These are phyloP conservation scores for Saccharomycopsis sp. DNA, from an alignment of 805 yeast genomes.

Conservation along the genomic window DNA sequence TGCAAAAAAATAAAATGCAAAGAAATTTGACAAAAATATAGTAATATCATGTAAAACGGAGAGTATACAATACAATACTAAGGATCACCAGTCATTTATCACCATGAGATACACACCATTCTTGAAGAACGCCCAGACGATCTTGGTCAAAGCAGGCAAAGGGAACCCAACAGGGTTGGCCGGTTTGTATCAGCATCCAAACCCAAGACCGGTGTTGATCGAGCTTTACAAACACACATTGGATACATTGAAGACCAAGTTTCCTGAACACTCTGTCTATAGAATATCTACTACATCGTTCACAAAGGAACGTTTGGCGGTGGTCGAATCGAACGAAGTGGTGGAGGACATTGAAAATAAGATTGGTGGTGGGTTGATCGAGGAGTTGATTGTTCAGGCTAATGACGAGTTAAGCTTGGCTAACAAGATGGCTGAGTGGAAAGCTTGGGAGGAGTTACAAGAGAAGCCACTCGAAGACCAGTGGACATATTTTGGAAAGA, in stretches of 20 bases:
- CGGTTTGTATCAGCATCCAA: slow-evolving; percentile 70
- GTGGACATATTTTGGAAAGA: slow-evolving; percentile 75
- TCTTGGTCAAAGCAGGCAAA: slow-evolving; percentile 23
- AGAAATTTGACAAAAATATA: too few species aligned
- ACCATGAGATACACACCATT: slow-evolving; percentile 17
- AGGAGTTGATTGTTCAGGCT: slow-evolving; percentile 76
- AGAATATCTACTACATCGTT: slow-evolving; percentile 64
- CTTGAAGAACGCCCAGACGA: slow-evolving; percentile 18
- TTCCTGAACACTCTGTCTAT: slow-evolving; percentile 68
- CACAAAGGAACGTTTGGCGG: slow-evolving; percentile 57
- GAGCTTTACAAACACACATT: slow-evolving; percentile 66
- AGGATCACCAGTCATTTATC: too few species aligned
- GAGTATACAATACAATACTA: too few species aligned
- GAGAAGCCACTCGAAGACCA: slow-evolving; percentile 75
- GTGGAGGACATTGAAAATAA: slow-evolving; percentile 57
- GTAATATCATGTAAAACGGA: too few species aligned
- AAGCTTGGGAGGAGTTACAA: slow-evolving; percentile 72
- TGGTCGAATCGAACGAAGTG: slow-evolving; percentile 56
- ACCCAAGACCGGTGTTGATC: slow-evolving; percentile 71
- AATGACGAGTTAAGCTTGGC: slow-evolving; percentile 68
- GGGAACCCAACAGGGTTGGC: slow-evolving; percentile 79
- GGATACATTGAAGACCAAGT: slow-evolving; percentile 44
- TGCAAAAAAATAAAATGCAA: too few species aligned
- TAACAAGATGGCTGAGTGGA: slow-evolving; percentile 56
- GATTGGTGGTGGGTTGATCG: slow-evolving; percentile 78